Conservation (phyloP, 805 yeast species). For the Hagleromyces aurorensis region DNA sequence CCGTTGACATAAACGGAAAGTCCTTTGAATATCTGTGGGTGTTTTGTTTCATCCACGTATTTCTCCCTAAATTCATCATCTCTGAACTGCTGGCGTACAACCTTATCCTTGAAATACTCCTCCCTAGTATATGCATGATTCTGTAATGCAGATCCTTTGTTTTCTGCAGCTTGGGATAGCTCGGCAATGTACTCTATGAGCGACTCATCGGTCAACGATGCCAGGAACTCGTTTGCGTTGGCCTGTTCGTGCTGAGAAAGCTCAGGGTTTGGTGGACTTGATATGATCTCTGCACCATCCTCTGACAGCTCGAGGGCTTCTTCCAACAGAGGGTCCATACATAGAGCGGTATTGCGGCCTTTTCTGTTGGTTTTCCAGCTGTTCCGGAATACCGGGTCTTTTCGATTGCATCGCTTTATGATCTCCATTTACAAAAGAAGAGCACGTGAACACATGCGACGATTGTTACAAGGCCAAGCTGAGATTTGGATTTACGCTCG, state of each 20-base stretch:
- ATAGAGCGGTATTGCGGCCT: no score
- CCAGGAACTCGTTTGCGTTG: conserved; percentile 4
- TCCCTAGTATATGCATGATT: conserved; percentile 12
- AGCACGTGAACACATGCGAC: no score
- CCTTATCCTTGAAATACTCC: conserved; percentile 22
- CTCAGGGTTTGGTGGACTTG: no score
- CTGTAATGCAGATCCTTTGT: conserved; percentile 2
- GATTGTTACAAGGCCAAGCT: no score
- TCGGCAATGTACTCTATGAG: conserved; percentile 13
- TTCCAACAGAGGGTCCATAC: no score
- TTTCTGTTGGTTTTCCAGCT: no score
- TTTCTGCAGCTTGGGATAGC: conserved; percentile 8
- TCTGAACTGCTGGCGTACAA: conserved; percentile 17
- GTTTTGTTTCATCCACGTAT: conserved; percentile 9
- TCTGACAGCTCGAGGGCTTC: no score
- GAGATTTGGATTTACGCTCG: no score
- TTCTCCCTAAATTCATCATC: conserved; percentile 18
- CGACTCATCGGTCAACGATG: conserved; percentile 18
- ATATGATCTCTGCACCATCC: no score
- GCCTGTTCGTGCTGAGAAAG: conserved; percentile 1
- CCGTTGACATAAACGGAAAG: conserved; percentile 83
- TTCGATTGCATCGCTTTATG: no score
- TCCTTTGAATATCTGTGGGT: conserved; percentile 45
- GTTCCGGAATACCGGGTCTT: no score
- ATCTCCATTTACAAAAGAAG: no score